These are phyloP conservation scores for Penicillium sp. DNA, from an alignment of 2,329 filamentous ascomycete genomes.

Conservation along the genomic window DNA sequence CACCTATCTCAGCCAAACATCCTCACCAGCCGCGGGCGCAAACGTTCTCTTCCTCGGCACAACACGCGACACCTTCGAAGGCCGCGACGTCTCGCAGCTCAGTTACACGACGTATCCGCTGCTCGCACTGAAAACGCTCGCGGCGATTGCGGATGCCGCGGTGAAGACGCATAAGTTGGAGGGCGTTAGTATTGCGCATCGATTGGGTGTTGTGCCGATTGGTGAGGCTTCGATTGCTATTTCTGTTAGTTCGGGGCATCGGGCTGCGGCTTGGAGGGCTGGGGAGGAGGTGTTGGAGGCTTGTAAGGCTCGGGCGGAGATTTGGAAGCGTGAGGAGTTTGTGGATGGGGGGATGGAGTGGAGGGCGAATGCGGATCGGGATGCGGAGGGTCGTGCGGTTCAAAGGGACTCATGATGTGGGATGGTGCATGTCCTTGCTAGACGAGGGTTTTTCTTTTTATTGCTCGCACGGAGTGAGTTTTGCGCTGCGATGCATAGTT, in stretches of 20 bases:
- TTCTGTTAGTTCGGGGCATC: constrained; percentile 75
- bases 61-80: constrained; percentile 41
- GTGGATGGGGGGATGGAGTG: constrained; percentile 65
- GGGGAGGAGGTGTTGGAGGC: constrained; percentile 84
- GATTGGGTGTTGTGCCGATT: constrained; percentile 77
- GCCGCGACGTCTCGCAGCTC: constrained; percentile 39
- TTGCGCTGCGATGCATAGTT: too few species aligned
- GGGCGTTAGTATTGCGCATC: constrained; percentile 74
- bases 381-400: constrained; percentile 40
- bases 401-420: background rate
- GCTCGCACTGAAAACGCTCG: constrained; percentile 39
- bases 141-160: constrained; percentile 37
- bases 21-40: constrained; percentile 41
- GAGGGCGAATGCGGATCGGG: constrained; percentile 79
- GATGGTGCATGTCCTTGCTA: too few species aligned
- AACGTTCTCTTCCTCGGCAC: constrained; percentile 46
- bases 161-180: constrained; percentile 58
- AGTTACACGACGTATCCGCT: constrained; percentile 43
- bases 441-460: too few species aligned
- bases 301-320: constrained; percentile 81
- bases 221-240: constrained; percentile 92
- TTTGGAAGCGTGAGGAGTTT: constrained; percentile 94
- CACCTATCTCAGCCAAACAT: constrained; percentile 31
- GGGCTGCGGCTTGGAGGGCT: constrained; percentile 76
- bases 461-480: too few species aligned